phyloP scores from a whole-genome alignment of 352 stramenopile species.

The Globisporangium uncinulatum region DNA sequence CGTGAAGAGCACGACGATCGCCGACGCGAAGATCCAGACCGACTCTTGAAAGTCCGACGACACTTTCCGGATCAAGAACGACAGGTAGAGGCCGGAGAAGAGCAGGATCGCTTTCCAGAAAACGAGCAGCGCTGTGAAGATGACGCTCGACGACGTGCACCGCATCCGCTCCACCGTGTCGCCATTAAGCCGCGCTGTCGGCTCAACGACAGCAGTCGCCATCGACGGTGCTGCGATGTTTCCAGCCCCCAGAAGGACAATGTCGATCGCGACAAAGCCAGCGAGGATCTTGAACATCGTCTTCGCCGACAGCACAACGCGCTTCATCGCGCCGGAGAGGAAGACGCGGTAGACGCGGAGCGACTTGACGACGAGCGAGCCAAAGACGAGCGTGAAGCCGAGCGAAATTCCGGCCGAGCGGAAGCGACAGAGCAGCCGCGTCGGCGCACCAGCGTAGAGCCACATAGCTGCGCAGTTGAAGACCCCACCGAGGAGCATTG shows the following conservation, averaged over 20 bases:
- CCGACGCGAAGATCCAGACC: slow-evolving; percentile 27
- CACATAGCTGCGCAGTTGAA: slow-evolving; percentile 34
- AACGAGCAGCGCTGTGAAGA: slow-evolving; percentile 31
- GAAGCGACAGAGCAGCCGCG: slow-evolving; percentile 19
- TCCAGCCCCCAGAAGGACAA: background rate
- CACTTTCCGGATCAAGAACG: slow-evolving; percentile 26
- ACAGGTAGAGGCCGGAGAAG: slow-evolving; percentile 13
- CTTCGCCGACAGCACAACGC: background rate
- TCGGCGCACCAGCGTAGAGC: slow-evolving; percentile 39
- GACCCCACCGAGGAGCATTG: slow-evolving; percentile 45
- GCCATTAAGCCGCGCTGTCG: too few species aligned
- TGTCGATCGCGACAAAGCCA: slow-evolving; percentile 18
- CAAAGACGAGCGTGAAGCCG: slow-evolving; percentile 50
- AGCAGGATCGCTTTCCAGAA: slow-evolving; percentile 36
- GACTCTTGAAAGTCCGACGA: slow-evolving; percentile 40
- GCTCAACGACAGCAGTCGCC: too few species aligned
- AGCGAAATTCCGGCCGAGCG: slow-evolving; percentile 27
- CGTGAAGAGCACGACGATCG: slow-evolving; percentile 16
- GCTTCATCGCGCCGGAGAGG: slow-evolving; percentile 25
- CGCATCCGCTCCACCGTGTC: background rate
- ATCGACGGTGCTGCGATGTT: too few species aligned
- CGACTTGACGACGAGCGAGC: slow-evolving; percentile 40
- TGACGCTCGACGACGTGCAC: slow-evolving; percentile 12
- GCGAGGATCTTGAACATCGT: slow-evolving; percentile 34
- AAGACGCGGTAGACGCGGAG: slow-evolving; percentile 52